phyloP scores from a whole-genome alignment of 495 filamentous ascomycete species.

The Hypoxylon lienhwacheense region DNA sequence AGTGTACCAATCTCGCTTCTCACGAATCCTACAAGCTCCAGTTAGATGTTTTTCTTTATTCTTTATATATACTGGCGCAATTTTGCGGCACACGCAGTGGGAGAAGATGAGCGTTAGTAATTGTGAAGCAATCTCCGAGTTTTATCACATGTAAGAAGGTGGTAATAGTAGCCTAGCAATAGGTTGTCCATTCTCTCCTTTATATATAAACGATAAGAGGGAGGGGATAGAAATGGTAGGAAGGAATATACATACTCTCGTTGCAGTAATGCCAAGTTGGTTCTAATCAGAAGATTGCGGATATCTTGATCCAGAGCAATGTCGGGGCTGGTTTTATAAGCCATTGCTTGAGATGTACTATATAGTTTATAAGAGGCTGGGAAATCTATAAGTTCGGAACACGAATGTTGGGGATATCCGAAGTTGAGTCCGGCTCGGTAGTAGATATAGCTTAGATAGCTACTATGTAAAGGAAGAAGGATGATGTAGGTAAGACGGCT shows the following conservation, averaged over 20 bases:
- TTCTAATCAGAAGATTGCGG: slow-evolving; percentile 28
- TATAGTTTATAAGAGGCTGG: not conserved
- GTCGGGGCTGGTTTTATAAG: slow-evolving; percentile 10
- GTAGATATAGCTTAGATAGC: not conserved
- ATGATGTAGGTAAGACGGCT: not conserved
- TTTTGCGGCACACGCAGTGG: not conserved
- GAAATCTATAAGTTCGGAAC: not conserved
- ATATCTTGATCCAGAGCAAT: slow-evolving; percentile 26
- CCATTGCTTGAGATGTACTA: no score
- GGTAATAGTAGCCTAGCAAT: not conserved
- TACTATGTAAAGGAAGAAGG: not conserved
- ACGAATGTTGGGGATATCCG: slow-evolving; percentile 7
- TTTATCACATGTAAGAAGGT: not conserved
- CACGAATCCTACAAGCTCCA: slow-evolving; percentile 20
- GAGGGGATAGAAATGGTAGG: not conserved
- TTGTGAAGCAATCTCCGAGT: not conserved
- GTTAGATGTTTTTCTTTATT: not conserved
- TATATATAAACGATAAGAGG: not conserved
- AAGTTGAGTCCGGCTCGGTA: not conserved
- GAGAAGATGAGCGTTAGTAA: slow-evolving; percentile 1
- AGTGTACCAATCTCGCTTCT: slow-evolving; percentile 32
- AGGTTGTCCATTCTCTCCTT: no score
- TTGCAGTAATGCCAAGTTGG: slow-evolving; percentile 31
- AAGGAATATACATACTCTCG: slow-evolving; percentile 23
- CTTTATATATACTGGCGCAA: not conserved